Evolutionary conservation across 192 early-diverging fungal species (phyloP).

Genomic region (Coemansia sp.): DNA sequence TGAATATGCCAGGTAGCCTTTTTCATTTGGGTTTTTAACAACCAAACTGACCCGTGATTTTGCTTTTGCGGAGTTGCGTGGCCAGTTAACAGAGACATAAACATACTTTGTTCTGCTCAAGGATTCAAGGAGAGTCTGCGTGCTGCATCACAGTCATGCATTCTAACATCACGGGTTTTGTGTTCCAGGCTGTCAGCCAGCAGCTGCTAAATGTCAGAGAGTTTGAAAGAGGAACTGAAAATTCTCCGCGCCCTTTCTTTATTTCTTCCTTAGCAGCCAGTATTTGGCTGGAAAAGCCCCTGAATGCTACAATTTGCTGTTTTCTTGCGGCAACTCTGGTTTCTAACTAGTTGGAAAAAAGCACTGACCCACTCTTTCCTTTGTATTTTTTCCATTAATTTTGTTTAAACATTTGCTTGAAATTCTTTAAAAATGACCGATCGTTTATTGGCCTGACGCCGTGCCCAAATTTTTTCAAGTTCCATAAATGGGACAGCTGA

Average conservation of each 20-base stretch:
- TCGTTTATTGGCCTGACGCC: neutral
- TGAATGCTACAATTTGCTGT: too few relatives aligned
- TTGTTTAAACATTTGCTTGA: neutral
- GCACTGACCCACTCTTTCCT: too few relatives aligned
- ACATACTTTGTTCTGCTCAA: neutral
- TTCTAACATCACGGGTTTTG: too few relatives aligned
- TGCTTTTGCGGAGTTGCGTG: neutral
- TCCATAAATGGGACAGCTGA: conserved; percentile 5
- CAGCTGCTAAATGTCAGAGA: too few relatives aligned
- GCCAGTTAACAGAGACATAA: neutral
- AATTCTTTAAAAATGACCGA: neutral
- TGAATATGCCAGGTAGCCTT: neutral
- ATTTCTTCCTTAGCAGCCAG: too few relatives aligned
- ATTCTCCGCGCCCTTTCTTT: neutral
- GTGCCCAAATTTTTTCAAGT: neutral
- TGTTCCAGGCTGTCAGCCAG: too few relatives aligned
- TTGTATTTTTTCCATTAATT: neutral
- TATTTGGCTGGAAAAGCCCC: too few relatives aligned
- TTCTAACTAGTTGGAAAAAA: neutral
- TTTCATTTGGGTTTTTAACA: too few relatives aligned
- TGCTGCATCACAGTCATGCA: neutral
- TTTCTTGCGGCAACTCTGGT: neutral
- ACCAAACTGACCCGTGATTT: neutral
- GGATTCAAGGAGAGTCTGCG: neutral
- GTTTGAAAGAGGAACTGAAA: neutral